Conservation (phyloP, 768 basidiomycete genomes). For the Exidia glandulosa region DNA sequence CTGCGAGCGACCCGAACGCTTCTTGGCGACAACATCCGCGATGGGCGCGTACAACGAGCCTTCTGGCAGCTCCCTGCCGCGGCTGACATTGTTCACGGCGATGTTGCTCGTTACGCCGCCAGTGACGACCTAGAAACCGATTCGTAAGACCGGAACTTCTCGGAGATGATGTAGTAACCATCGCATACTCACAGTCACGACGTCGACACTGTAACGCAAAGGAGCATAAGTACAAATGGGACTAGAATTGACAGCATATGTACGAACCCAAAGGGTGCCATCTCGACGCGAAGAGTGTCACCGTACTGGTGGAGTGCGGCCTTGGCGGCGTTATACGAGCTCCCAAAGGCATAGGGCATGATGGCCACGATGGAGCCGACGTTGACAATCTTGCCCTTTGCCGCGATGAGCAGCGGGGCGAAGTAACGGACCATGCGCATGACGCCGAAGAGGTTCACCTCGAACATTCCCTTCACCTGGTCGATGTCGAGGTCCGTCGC, state of each 20-base stretch:
- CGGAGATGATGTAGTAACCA: neutral
- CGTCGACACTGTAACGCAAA: constrained; percentile 3
- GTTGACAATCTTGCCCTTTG: constrained; percentile 20
- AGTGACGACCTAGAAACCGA: neutral
- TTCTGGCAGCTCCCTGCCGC: neutral
- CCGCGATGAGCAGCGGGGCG: constrained; percentile 16
- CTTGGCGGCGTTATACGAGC: constrained; percentile 20
- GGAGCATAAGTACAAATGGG: too few relatives aligned
- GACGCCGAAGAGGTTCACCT: constrained; percentile 22
- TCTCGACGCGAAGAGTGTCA: constrained; percentile 21
- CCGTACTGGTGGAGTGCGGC: constrained; percentile 22
- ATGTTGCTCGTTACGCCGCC: constrained; percentile 6
- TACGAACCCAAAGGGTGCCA: too few relatives aligned
- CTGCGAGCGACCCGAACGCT: constrained; percentile 1
- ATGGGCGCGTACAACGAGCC: constrained; percentile 4
- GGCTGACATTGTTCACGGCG: neutral
- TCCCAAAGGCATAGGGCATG: constrained; percentile 19
- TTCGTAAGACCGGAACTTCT: neutral
- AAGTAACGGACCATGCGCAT: constrained; percentile 24
- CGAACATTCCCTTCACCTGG: constrained; percentile 15
- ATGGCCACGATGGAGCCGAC: constrained; percentile 18
- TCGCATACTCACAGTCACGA: constrained; percentile 1
- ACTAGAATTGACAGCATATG: too few relatives aligned
- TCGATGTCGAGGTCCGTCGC: constrained; percentile 17
- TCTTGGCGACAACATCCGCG: constrained; percentile 2